These are phyloP conservation scores for Sugiyamaella americana DNA, from an alignment of 805 yeast species.

Conservation along the genomic window DNA sequence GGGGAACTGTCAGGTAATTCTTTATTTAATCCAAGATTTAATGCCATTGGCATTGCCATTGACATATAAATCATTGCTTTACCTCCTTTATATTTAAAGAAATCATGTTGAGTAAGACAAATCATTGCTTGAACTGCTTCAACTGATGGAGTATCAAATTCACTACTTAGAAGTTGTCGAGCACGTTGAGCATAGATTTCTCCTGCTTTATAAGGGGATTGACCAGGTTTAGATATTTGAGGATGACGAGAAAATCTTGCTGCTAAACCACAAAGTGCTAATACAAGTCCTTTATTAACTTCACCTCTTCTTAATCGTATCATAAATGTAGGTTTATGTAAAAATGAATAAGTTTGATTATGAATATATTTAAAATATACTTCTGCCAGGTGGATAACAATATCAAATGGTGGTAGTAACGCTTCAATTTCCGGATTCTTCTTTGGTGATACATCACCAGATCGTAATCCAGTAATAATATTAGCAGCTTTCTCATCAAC, in stretches of 20 bases:
- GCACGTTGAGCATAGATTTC: conserved; percentile 20
- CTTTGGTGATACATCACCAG: not conserved
- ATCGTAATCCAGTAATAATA: not conserved
- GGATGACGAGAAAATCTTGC: conserved; percentile 34
- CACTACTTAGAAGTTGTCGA: conserved; percentile 14
- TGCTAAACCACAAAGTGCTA: conserved; percentile 32
- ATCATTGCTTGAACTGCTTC: conserved; percentile 33
- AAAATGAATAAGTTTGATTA: conserved; percentile 32
- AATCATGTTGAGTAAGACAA: conserved; percentile 32
- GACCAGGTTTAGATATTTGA: conserved; percentile 14
- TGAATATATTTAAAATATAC: conserved; percentile 31
- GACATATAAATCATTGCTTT: conserved; percentile 33
- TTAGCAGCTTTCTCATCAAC: not conserved
- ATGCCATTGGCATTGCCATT: conserved; percentile 33
- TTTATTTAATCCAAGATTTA: conserved; percentile 28
- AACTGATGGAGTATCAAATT: conserved; percentile 26
- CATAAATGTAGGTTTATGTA: conserved; percentile 31
- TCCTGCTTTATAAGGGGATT: conserved; percentile 14
- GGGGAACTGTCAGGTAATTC: conserved; percentile 17
- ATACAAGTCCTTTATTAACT: conserved; percentile 27
- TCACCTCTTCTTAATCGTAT: conserved; percentile 24
- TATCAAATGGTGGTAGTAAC: conserved; percentile 17
- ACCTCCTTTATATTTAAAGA: conserved; percentile 30
- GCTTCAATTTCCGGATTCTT: not conserved
- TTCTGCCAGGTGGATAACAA: conserved; percentile 30